Conservation (phyloP, 352 stramenopile genomes). For the Aphanomyces invadans region DNA sequence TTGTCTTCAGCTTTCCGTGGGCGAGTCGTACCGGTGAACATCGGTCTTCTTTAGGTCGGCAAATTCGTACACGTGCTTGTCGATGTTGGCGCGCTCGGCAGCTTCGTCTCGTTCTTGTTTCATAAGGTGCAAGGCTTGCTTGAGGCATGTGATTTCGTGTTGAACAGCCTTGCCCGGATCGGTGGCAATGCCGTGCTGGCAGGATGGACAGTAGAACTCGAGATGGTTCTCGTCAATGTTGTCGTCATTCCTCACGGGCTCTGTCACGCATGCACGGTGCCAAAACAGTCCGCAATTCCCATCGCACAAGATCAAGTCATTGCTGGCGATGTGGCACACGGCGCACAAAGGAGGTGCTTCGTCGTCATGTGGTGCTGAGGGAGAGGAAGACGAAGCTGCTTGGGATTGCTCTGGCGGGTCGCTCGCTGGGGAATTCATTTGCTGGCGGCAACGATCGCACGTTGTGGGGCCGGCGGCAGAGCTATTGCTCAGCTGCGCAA, state of each 20-base stretch:
- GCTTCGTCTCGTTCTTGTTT: constrained; percentile 32
- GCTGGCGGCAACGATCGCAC: neutral
- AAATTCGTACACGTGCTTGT: constrained; percentile 33
- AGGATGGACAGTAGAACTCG: constrained; percentile 16
- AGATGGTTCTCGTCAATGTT: neutral
- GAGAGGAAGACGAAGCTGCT: neutral
- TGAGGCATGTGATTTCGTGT: constrained; percentile 41
- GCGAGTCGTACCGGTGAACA: constrained; percentile 14
- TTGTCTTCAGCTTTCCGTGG: neutral
- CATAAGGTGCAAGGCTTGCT: constrained; percentile 35
- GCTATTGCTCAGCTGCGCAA: constrained; percentile 24
- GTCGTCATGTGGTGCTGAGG: constrained; percentile 1
- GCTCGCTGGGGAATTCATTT: too few relatives aligned
- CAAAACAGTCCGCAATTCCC: constrained; percentile 23
- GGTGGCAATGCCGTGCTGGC: constrained; percentile 3
- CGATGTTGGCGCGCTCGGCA: constrained; percentile 34
- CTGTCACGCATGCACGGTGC: constrained; percentile 2
- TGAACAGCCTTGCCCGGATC: constrained; percentile 37
- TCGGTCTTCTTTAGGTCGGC: constrained; percentile 21
- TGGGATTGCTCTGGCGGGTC: too few relatives aligned
- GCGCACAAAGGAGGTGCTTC: neutral
- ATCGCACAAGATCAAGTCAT: constrained; percentile 15
- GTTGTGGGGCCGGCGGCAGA: neutral
- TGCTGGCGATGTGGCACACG: neutral
- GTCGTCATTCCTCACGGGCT: neutral